Evolutionary conservation across 2,329 filamentous ascomycete species (phyloP), one percentile per base, ranked within the genome.

Genomic region (Neopestalotiopsis rosae): DNA sequence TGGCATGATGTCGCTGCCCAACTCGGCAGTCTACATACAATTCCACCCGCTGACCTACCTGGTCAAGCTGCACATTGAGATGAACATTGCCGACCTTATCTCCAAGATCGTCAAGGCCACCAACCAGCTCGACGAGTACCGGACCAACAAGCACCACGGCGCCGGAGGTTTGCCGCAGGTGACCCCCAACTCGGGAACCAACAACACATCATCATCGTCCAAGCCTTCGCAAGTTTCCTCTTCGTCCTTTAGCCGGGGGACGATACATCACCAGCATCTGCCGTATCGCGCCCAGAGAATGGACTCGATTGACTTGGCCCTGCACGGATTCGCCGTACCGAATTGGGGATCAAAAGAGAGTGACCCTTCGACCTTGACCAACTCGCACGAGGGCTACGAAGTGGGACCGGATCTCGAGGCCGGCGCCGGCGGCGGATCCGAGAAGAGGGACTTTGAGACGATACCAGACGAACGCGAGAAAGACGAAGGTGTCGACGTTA

Each of bases 1-100:
- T 20, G 81, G 77, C 4, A 76, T 82, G 42, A 85, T 85, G 83
- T 82, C 79, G 0, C 79, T 84, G 10, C 79, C 79, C 0, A 81
- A 83, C 69, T 80, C 79, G n/a, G 80, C 81, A n/a, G 78, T 73
- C 5, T 85, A 86, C 70, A 82, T 86, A 69, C 84, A 86, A 71
- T 86, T 87, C 72, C 84, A 87, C 68, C 85, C 85, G 0, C 76
- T 87, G 5, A 85, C 84, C 13, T 87, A 87, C 72, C 81, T 84
- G 17, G 84, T 87, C 61, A 87, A 87, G 69, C 79, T 87, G 45
- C 84, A 87, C 71, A 87, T 87, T 70, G 85, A 87, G 73, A 83
- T 87, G 81, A 82, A 82, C 14, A 86, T 87, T 84, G 85, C 85
- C 66, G 82, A 83, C 45, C 81, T 87, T 34, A 87, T 87, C 71